Base-by-base conservation (phyloP, 2,329 filamentous ascomycete genomes). In the Coniochaeta prunicola region DNA sequence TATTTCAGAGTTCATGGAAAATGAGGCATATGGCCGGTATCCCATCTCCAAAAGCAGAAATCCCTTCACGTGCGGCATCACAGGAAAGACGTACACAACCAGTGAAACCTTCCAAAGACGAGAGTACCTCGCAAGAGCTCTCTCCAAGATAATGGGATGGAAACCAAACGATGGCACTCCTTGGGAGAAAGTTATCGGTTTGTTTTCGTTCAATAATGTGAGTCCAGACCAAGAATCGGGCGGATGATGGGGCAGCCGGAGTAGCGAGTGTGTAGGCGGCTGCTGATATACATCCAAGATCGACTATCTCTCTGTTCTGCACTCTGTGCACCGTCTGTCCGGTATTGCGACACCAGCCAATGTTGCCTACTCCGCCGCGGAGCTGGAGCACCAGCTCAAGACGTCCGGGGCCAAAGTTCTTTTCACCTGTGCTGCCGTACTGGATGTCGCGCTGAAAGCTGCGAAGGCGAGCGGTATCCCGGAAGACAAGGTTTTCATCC, bases 121-220 rank as follows among this genome's bases (percentile, higher is more conserved):
- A 10, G 86, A 91, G 30, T 78, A 76, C 57, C 78, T 94, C 24
- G 82, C 90, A 17, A 82, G 87, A 59, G 87, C 83, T 24, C 74
- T 96, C 34, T 81, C 82, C 42, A 86, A 89, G 69, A 84, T 90
- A 62, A 80, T 94, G 60, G 86, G 83, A 48, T 92, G 90, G 80
- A 71, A 80, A 53, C 84, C 88, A 8, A 87, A 90, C 64, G 71
- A 84, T 59, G 90, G 88, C 13, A 83, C 84, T 0, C 89, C 92
- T 69, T 94, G 88, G 87, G 90, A 94, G 67, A 91, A 92, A 71
- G 88, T 92, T 26, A 77, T 91, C 54, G 87, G 80, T 4, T 76
- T 92, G 30, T 96, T 90, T 74, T 87, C 87, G n/a, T 73, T 92
- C 60, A 96, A 96, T 69, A 91, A 90, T 31, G 88, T 91, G 73